Percentiles rank a stretch among this genome's conserved stretches.
Evolutionary conservation across 306 rosid species (phyloP).

Genomic region (Trifolium pratense): DNA sequence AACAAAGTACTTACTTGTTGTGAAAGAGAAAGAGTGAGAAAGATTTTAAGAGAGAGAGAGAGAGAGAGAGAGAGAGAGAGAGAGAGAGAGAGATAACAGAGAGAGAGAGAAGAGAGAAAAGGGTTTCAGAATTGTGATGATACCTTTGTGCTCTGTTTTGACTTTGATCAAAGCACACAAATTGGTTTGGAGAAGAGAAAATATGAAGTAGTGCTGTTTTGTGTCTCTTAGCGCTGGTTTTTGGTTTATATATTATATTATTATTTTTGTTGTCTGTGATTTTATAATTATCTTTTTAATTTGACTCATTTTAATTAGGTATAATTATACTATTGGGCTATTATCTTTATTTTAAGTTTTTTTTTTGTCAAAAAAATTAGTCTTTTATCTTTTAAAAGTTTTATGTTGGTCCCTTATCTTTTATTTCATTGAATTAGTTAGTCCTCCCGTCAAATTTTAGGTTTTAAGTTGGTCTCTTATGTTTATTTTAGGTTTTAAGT

Average conservation of each 20-base stretch:
- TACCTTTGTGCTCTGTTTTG: slow-evolving; percentile 42
- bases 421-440: no score
- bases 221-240: slow-evolving; percentile 29
- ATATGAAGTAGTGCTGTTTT: neutral
- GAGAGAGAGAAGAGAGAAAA: neutral
- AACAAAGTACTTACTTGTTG: slow-evolving; percentile 7
- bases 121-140: slow-evolving; percentile 20
- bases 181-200: slow-evolving; percentile 21
- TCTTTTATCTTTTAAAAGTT: no score
- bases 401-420: no score
- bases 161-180: slow-evolving; percentile 44
- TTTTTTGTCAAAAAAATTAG: no score
- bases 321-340: no score
- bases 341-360: no score
- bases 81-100: neutral
- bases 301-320: neutral
- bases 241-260: neutral
- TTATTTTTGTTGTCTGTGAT: neutral
- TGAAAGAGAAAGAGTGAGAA: slow-evolving; percentile 18
- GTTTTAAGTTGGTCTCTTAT: no score
- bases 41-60: slow-evolving; percentile 9
- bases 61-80: slow-evolving; percentile 2
- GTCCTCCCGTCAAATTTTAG: no score
- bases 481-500: no score
- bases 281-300: neutral